These are phyloP conservation scores for Phaeosphaeriaceae sp. DNA, from an alignment of 2,329 filamentous ascomycete species.

Conservation along the genomic window DNA sequence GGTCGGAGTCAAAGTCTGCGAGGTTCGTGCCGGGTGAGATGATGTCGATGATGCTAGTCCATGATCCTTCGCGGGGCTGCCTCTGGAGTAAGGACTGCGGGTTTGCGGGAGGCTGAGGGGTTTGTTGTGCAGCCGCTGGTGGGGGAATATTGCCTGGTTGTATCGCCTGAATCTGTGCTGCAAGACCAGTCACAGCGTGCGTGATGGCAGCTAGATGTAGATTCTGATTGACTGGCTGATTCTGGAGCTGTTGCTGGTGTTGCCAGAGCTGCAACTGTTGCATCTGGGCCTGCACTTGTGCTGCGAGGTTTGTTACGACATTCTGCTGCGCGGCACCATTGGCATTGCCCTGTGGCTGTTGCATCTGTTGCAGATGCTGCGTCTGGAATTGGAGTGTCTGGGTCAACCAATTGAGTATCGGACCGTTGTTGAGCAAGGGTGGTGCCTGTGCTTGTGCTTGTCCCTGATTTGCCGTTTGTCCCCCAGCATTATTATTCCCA, in stretches of 20 bases:
- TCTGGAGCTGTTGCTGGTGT: constrained; percentile 5
- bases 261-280: constrained; percentile 2
- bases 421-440: constrained; percentile 15
- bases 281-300: constrained; percentile 21
- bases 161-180: background rate
- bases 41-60: constrained; percentile 58
- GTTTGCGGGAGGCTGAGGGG: constrained; percentile 1
- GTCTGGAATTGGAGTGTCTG: constrained; percentile 26
- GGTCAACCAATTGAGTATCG: constrained; percentile 23
- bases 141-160: constrained; percentile 8
- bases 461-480: constrained; percentile 1
- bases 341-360: constrained; percentile 12
- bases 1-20: constrained; percentile 48
- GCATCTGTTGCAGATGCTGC: constrained; percentile 31
- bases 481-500: constrained; percentile 19
- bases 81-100: constrained; percentile 42
- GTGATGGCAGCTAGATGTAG: background rate
- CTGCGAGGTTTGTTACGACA: constrained; percentile 18
- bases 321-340: constrained; percentile 21
- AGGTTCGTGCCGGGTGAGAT: constrained; percentile 59
- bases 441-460: constrained; percentile 14
- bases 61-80: constrained; percentile 54
- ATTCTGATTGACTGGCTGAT: background rate
- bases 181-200: background rate
- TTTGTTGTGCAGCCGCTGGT: background rate